phyloP scores from a whole-genome alignment of 495 filamentous ascomycete species.

The Annulohypoxylon stygium region DNA sequence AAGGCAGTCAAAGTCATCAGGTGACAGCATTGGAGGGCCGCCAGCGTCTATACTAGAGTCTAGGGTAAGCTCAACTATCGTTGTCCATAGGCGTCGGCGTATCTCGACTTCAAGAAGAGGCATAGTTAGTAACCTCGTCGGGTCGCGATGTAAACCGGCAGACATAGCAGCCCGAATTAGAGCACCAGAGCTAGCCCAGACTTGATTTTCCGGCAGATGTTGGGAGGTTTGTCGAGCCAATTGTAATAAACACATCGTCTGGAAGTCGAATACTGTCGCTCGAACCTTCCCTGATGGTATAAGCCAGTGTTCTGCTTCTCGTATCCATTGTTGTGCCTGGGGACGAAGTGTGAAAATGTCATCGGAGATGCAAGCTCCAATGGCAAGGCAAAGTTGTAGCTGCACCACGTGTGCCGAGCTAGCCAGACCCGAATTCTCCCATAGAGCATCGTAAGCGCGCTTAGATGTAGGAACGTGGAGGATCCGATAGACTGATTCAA shows the following conservation, averaged over 20 bases:
- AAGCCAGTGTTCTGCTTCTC: constrained; percentile 72
- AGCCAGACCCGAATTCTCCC: constrained; percentile 40
- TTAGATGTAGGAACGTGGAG: constrained; percentile 63
- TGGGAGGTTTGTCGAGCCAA: constrained; percentile 67
- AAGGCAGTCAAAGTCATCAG: constrained; percentile 69
- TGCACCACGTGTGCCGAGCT: constrained; percentile 63
- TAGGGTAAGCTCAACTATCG: constrained; percentile 72
- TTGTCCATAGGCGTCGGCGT: constrained; percentile 73
- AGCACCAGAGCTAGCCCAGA: constrained; percentile 69
- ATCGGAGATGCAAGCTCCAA: constrained; percentile 68
- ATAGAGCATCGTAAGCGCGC: constrained; percentile 59
- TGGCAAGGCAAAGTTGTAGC: constrained; percentile 70
- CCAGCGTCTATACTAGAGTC: constrained; percentile 71
- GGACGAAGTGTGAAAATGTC: constrained; percentile 59
- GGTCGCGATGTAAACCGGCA: constrained; percentile 72
- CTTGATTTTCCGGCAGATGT: constrained; percentile 60
- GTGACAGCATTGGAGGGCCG: constrained; percentile 67
- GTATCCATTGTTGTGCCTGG: constrained; percentile 69
- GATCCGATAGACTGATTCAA: constrained; percentile 67
- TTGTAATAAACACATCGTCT: constrained; percentile 69
- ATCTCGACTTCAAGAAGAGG: constrained; percentile 69
- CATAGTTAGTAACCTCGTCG: constrained; percentile 55
- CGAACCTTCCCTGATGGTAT: constrained; percentile 66
- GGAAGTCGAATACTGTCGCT: constrained; percentile 64
- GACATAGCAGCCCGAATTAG: constrained; percentile 68